Percentiles rank a stretch among this genome's conserved stretches.
These are phyloP conservation scores for Arthroderma sp. DNA, from an alignment of 2,329 filamentous ascomycete genomes.

Conservation along the genomic window DNA sequence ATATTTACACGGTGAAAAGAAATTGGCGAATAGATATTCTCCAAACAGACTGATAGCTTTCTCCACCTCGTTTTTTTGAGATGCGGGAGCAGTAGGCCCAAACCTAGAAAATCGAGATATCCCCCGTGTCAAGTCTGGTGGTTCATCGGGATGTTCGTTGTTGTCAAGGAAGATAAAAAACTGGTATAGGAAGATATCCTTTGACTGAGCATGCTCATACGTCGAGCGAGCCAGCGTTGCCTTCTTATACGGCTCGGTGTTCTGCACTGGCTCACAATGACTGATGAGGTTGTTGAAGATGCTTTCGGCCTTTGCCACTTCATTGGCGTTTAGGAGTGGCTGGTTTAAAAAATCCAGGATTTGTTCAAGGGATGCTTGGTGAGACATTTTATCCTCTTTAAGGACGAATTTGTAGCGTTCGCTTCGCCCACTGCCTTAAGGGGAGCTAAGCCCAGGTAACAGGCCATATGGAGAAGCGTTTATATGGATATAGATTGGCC, in stretches of 20 bases:
- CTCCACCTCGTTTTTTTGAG: slow-evolving; percentile 8
- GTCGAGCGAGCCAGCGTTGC: slow-evolving; percentile 16
- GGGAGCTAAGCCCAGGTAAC: no score
- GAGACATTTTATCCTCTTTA: no score
- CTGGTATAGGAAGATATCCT: slow-evolving; percentile 11
- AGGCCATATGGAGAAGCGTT: no score
- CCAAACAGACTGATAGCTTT: slow-evolving; percentile 11
- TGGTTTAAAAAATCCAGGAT: slow-evolving; percentile 8
- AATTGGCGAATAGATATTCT: slow-evolving; percentile 15
- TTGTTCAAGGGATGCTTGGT: slow-evolving; percentile 12
- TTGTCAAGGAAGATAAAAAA: slow-evolving; percentile 12
- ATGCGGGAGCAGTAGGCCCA: no score
- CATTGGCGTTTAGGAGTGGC: slow-evolving; percentile 8
- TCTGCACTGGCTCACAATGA: slow-evolving; percentile 16
- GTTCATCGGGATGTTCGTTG: no score
- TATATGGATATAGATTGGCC: no score
- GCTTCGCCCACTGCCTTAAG: no score
- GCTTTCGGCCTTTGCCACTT: slow-evolving; percentile 12
- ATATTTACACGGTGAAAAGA: slow-evolving; percentile 14
- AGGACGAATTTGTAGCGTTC: no score
- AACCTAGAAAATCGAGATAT: no score
- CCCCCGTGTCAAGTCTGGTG: no score
- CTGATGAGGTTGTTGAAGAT: slow-evolving; percentile 14
- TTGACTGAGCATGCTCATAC: slow-evolving; percentile 15
- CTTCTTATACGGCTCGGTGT: slow-evolving; percentile 15